Percentiles rank a stretch among this genome's conserved stretches.
phyloP scores from a whole-genome alignment of 2,329 filamentous ascomycete species.

The Aspergillus melleus region DNA sequence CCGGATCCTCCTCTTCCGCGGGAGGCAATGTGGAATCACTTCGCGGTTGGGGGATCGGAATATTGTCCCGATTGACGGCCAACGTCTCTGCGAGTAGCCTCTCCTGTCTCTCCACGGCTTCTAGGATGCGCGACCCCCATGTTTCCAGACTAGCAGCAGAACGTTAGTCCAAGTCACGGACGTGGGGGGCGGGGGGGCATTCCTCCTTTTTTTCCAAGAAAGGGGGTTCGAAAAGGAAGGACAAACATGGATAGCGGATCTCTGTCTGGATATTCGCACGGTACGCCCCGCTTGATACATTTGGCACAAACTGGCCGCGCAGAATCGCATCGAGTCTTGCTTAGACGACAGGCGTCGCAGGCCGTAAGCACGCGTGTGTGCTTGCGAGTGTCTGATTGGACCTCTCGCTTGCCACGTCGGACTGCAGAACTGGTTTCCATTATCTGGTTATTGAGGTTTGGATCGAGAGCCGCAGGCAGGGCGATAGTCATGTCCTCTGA shows the following conservation, averaged over 20 bases:
- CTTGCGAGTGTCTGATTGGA: constrained; percentile 12
- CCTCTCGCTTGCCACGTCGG: too few species aligned
- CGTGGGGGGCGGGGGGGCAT: not conserved
- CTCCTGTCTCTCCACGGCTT: constrained; percentile 26
- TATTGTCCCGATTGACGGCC: not conserved
- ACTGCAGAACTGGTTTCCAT: too few species aligned
- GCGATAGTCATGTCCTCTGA: too few species aligned
- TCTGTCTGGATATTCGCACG: constrained; percentile 26
- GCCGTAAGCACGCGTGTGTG: constrained; percentile 27
- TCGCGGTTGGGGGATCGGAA: not conserved
- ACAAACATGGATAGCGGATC: constrained; percentile 26
- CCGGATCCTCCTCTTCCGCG: constrained; percentile 23
- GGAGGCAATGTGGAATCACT: constrained; percentile 11
- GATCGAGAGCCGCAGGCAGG: too few species aligned
- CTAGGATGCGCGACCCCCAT: constrained; percentile 24
- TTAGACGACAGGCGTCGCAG: constrained; percentile 26
- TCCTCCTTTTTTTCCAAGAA: too few species aligned
- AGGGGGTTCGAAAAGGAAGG: not conserved
- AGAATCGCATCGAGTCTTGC: constrained; percentile 28
- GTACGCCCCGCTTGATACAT: constrained; percentile 24
- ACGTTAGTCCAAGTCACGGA: too few species aligned
- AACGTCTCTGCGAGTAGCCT: constrained; percentile 19
- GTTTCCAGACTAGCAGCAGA: constrained; percentile 18
- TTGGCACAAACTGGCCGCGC: constrained; percentile 25
- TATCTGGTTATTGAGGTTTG: too few species aligned